Percentiles rank a stretch among this genome's conserved stretches.
phyloP scores from a whole-genome alignment of 2,329 filamentous ascomycete species.

The Epichloe scottii region DNA sequence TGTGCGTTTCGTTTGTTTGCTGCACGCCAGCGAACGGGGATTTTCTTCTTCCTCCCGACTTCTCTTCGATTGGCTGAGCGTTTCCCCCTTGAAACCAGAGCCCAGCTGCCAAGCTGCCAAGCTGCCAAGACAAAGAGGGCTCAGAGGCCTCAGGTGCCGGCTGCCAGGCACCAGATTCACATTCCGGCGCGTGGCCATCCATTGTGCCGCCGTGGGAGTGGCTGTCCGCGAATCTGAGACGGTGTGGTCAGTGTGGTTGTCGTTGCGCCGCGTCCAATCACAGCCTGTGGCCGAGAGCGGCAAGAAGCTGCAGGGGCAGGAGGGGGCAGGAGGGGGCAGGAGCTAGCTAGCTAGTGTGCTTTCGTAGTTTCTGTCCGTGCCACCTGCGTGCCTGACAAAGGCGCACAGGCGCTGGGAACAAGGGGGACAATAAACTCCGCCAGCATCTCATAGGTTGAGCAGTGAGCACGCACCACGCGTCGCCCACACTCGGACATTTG shows the following conservation, averaged over 20 bases:
- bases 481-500: neutral
- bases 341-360: no score
- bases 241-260: neutral
- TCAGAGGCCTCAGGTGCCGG: no score
- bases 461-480: neutral
- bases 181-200: conserved; percentile 2
- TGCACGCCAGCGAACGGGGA: no score
- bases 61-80: no score
- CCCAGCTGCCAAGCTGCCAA: no score
- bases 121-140: no score
- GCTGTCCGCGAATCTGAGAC: conserved; percentile 4
- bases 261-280: conserved; percentile 5
- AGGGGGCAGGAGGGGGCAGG: neutral
- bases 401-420: no score
- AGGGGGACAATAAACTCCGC: neutral
- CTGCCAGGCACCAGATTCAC: neutral
- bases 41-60: no score
- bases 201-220: neutral
- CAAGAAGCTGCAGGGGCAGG: neutral
- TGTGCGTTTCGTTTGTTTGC: no score
- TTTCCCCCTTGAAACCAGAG: no score
- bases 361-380: no score
- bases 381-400: conserved; percentile 1
- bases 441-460: neutral
- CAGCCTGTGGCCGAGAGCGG: neutral